These are phyloP conservation scores for Magnaporthales sp. DNA, from an alignment of 2,329 filamentous ascomycete species.

Conservation along the genomic window DNA sequence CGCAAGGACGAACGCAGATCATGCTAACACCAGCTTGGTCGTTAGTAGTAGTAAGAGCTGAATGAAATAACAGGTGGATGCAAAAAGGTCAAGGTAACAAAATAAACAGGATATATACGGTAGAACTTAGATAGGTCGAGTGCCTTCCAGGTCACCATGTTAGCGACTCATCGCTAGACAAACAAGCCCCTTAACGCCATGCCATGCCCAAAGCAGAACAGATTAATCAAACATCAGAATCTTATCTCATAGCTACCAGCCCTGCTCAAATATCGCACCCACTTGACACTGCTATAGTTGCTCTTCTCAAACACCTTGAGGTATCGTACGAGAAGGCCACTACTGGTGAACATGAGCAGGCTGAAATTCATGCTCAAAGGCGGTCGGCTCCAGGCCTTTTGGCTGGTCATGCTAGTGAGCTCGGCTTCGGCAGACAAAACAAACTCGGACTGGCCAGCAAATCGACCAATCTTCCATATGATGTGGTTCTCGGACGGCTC, in stretches of 20 bases:
- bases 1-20: background rate
- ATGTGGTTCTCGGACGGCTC: conserved; percentile 98
- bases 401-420: conserved; percentile 93
- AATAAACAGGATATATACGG: background rate
- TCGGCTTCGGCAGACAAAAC: conserved; percentile 90
- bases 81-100: background rate
- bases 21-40: background rate
- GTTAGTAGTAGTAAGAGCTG: background rate
- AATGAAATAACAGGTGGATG: background rate
- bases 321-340: conserved; percentile 83
- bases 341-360: conserved; percentile 96
- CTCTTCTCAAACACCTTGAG: conserved; percentile 99
- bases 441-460: conserved; percentile 95
- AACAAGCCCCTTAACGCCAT: conserved; percentile 1
- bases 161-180: background rate
- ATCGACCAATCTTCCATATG: conserved; percentile 98
- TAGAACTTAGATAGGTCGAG: background rate
- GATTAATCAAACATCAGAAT: conserved; percentile 29
- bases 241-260: conserved; percentile 96
- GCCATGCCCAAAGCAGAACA: conserved; percentile 2
- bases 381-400: conserved; percentile 92
- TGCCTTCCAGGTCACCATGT: background rate
- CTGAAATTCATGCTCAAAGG: conserved; percentile 89
- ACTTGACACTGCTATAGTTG: conserved; percentile 98
- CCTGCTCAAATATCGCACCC: conserved; percentile 98